A percentile compares a stretch with the other conserved stretches of the same genome.
phyloP scores from a whole-genome alignment of 305 asterid genomes.

The Ajuga reptans region DNA sequence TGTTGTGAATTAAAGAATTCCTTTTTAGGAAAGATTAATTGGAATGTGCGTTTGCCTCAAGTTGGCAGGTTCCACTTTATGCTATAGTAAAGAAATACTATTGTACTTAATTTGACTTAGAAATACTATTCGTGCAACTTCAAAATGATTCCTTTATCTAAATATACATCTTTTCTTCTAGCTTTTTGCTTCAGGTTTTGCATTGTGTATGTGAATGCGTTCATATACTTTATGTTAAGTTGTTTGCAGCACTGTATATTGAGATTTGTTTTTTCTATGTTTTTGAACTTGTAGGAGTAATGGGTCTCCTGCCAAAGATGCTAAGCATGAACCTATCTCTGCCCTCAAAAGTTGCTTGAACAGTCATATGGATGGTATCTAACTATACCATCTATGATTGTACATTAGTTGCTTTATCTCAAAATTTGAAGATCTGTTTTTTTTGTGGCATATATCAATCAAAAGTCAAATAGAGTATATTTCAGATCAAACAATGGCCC shows the following conservation, averaged over 20 bases:
- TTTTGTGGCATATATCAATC: not conserved
- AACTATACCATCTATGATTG: not conserved
- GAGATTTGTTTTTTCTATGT: not conserved
- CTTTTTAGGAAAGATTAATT: not conserved
- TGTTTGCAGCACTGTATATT: slow-evolving; percentile 2
- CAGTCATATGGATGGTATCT: slow-evolving; percentile 38
- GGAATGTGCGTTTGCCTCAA: not conserved
- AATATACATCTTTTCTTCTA: not conserved
- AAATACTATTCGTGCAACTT: not conserved
- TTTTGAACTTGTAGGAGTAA: slow-evolving; percentile 33
- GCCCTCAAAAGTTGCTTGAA: slow-evolving; percentile 42
- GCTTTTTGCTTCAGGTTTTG: not conserved
- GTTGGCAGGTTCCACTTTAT: not conserved
- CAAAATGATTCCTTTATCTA: not conserved
- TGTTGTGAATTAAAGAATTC: not conserved
- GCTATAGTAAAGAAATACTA: not conserved
- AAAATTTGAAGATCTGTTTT: not conserved
- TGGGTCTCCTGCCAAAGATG: slow-evolving; percentile 49
- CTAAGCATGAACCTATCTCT: slow-evolving; percentile 43
- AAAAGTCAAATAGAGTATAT: not conserved
- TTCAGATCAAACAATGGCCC: not conserved
- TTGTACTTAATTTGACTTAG: not conserved
- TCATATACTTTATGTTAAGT: not conserved
- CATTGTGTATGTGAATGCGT: not conserved
- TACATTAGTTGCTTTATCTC: not conserved